A percentile compares a stretch with the other conserved stretches of the same genome.
phyloP scores from a whole-genome alignment of 257 asterid species.

The Buddleja alternifolia region DNA sequence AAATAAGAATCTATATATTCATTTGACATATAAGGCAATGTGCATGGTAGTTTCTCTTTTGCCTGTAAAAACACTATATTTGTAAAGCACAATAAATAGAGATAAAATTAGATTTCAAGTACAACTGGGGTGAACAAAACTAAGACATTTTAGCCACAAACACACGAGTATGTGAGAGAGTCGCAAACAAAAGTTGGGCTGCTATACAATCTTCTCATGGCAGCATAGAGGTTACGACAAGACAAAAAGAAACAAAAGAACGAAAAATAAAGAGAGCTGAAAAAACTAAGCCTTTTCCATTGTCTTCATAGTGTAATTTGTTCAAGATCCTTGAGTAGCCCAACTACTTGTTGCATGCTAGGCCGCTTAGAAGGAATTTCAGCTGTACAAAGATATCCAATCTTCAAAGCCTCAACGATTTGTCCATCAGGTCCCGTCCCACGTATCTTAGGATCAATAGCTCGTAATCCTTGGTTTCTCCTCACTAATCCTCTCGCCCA shows the following conservation, averaged over 20 bases:
- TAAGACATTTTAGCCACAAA: slow-evolving; percentile 33
- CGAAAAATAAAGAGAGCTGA: not conserved
- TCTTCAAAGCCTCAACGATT: slow-evolving; percentile 74
- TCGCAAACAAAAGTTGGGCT: slow-evolving; percentile 32
- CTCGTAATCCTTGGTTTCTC: slow-evolving; percentile 48
- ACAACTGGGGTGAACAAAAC: slow-evolving; percentile 23
- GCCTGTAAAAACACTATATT: too few relatives aligned
- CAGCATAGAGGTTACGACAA: slow-evolving; percentile 23
- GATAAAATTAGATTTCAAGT: too few relatives aligned
- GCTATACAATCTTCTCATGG: slow-evolving; percentile 48
- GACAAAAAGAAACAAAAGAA: slow-evolving; percentile 12
- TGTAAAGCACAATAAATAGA: too few relatives aligned
- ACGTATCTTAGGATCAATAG: slow-evolving; percentile 71
- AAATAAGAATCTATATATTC: too few relatives aligned
- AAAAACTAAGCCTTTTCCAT: slow-evolving; percentile 11
- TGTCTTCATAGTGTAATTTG: slow-evolving; percentile 39
- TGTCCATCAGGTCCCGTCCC: slow-evolving; percentile 66
- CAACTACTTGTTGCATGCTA: slow-evolving; percentile 88
- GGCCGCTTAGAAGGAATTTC: slow-evolving; percentile 78
- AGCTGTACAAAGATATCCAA: slow-evolving; percentile 88
- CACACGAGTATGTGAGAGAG: slow-evolving; percentile 18
- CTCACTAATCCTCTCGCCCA: slow-evolving; percentile 79
- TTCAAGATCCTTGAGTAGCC: slow-evolving; percentile 86
- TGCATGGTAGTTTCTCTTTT: too few relatives aligned
- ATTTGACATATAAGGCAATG: too few relatives aligned